Evolutionary conservation across 257 asterid genomes (phyloP), one percentile per base, ranked within the genome.

Genomic region (Ilex asprella): DNA sequence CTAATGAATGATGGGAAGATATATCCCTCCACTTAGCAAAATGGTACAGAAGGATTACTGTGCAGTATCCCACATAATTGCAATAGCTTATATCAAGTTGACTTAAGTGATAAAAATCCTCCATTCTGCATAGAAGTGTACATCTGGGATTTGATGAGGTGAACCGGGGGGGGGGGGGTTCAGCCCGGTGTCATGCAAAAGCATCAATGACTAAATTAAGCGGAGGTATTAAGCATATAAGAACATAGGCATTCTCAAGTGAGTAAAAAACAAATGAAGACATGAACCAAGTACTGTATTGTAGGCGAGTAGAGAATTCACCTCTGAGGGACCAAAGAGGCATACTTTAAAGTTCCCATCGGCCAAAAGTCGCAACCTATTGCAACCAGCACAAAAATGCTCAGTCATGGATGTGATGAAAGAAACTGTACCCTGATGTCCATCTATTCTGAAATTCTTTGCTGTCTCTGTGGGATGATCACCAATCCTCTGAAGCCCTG

Each of bases 301-400:
- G 2, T 15, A 11, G 54, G 27, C 10, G 41, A 62, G 10, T n/a
- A 59, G 55, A 31, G 49, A 11, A 66, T 43, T 76, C 70, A 93
- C 99, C 99, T 89, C 99, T 6, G 97, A 85, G 39, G 97, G 92
- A 59, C 99, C 99, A 72, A 93, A 89, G 61, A 89, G 97, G 88
- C 99, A 93, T 53, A 93, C 99, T 85, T 93, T 93, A 65, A 93
- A 87, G 80, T 89, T 93, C 71, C 97, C 99, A 74, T 93, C 96
- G 52, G 96, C 97, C 44, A 93, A 76, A 70, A 93, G 89, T 71
- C 99, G 80, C 76, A 93, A 77, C 73, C 99, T 78, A 67, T 89
- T 93, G 75, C 99, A 89, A 69, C 99, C 99, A 70, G 92, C 90
- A 79, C 97, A 87, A 72, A 93, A 93, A 80, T 91, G 96, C 82